Base-by-base conservation (phyloP, 495 filamentous ascomycete species). In the Glarea lozoyensis region DNA sequence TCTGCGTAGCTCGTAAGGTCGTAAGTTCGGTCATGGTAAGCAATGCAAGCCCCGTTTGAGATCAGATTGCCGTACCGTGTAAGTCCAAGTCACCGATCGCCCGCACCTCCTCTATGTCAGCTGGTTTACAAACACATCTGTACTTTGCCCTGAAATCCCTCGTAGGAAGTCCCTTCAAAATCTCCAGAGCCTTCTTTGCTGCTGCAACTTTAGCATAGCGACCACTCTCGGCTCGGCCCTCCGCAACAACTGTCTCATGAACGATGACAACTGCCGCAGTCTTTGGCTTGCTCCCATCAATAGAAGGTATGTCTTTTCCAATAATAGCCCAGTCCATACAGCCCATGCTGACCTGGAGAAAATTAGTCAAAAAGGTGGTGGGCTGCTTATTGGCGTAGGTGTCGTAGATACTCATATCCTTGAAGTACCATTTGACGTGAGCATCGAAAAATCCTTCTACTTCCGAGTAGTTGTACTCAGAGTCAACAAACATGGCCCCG, bases 401-500 rank as follows among this genome's bases (percentile, higher is more conserved):
- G 60, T 94, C 88, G 56, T 94, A 95, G 22, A 93, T 68, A 10
- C 68, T 61, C 82, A 97, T 95, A 60, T 97, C 86, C 50, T 78
- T 72, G 48, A 97, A 97, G 59, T 74, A 96, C 13, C 77, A 77
- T 43, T 67, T 70, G 45, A 98, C 72, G 44, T 87, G 75, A 5
- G 47, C 59, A 17, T 78, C 58, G 62, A 94, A 94, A 63, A 97
- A 97, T 3, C 55, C 58, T 49, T 86, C 78, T 1, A 97, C 79
- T 13, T 78, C 64, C 2, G 53, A 50, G 60, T 79, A 96, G 45
- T 90, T 65, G 62, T 88, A 96, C 24, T 74, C 71, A 3, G 88
- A 90, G 62, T 98, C 92, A 15, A 98, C 79, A 56, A 96, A 98
- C 2, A 94, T 68, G 16, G 92, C 90, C 3, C 86, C 93, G 16